Base-by-base conservation (phyloP, 176 grass and related monocot species). In the Pharus latifolius region DNA sequence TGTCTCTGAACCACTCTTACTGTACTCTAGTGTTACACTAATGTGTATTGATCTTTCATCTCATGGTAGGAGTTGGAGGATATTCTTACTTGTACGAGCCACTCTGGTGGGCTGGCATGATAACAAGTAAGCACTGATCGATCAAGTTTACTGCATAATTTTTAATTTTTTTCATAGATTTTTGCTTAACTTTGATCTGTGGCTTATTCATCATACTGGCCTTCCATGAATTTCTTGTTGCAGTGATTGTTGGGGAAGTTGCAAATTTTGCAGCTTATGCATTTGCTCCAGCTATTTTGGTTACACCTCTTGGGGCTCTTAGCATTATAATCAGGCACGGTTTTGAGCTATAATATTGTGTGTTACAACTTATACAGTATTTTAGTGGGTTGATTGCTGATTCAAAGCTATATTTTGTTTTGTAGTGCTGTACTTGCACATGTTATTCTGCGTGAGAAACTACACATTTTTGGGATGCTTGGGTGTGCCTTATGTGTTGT, bases 251-350 rank as follows among this genome's bases (percentile, higher is more conserved):
- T 78, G 91, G 91, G 11, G 91, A 95, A 78, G 75, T 95, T 55
- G 91, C 91, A 34, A 95, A 95, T 67, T 95, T 95, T 74, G 91
- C 83, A 16, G 91, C 91, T 37, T 95, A 95, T 76, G 91, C 91
- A 75, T 95, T 95, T 71, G 83, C 91, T 45, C 86, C 91, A 33
- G 86, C 91, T 38, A 95, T 95, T 87, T 74, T 95, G 63, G 91
- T 95, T 24, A 95, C 91, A 78, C 91, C 91, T 69, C 91, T 95
- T 80, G 91, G 91, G 10, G 86, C 91, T 55, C 86, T 95, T 54
- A 95, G 91, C 82, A 95, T 95, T 69, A 95, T 95, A 54, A 84
- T 89, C 76, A 95, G 91, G 91, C 74, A 83, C 61, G 72, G 3
- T 35, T 62, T 42, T 49, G 6, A 56, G 7, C 51, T 69, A 6